phyloP scores from a whole-genome alignment of 2,329 filamentous ascomycete genomes.

The Colletotrichum spinosum region DNA sequence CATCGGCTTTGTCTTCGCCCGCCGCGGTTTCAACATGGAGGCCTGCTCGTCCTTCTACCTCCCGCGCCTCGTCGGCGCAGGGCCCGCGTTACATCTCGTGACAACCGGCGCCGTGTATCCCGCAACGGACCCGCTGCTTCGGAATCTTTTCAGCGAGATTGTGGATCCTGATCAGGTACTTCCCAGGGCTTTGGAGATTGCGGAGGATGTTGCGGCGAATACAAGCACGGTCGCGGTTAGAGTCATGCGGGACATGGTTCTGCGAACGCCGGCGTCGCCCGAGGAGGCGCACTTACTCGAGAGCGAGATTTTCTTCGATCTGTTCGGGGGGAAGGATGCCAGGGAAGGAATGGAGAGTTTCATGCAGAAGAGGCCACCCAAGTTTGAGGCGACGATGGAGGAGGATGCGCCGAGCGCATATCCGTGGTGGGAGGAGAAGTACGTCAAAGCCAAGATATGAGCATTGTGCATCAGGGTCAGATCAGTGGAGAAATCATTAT shows the following conservation, averaged over 20 bases:
- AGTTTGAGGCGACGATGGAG: constrained; percentile 71
- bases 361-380: constrained; percentile 73
- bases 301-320: constrained; percentile 70
- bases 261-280: constrained; percentile 65
- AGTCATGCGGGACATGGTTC: constrained; percentile 80
- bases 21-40: constrained; percentile 79
- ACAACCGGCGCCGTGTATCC: constrained; percentile 75
- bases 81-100: constrained; percentile 71
- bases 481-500: no score
- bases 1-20: constrained; percentile 80
- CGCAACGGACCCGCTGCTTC: constrained; percentile 61
- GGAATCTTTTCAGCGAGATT: constrained; percentile 74
- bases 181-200: constrained; percentile 72
- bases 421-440: constrained; percentile 74
- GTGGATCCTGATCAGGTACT: constrained; percentile 71
- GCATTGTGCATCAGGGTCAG: not conserved
- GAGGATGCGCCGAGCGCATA: constrained; percentile 69
- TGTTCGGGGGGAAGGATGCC: constrained; percentile 70
- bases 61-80: constrained; percentile 74
- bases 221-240: constrained; percentile 73
- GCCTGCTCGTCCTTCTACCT: constrained; percentile 79
- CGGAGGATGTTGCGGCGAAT: constrained; percentile 74
- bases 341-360: constrained; percentile 77
- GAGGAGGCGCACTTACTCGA: constrained; percentile 80
- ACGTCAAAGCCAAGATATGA: constrained; percentile 44